Evolutionary conservation across 306 rosid genomes (phyloP).

Genomic region (Cicer pinnatifidum): DNA sequence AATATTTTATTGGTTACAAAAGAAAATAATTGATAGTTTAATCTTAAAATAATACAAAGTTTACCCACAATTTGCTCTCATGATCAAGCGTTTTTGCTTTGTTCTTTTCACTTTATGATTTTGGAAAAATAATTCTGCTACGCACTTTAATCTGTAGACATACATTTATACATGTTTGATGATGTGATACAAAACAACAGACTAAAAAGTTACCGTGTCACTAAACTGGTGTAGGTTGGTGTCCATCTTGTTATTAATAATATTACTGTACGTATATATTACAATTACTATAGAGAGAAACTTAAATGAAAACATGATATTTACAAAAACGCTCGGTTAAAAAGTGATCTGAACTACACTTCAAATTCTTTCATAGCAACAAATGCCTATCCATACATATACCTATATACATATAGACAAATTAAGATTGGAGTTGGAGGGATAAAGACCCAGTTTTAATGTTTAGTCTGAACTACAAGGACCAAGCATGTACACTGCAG

Average conservation of each 20-base stretch:
- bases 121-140: not conserved
- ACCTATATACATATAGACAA: slow-evolving; percentile 2
- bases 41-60: too few species aligned
- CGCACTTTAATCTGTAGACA: not conserved
- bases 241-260: not conserved
- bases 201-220: slow-evolving; percentile 6
- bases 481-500: not conserved
- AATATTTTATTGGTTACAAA: too few species aligned
- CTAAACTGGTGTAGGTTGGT: not conserved
- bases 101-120: too few species aligned
- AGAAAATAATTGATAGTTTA: too few species aligned
- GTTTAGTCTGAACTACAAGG: slow-evolving; percentile 20
- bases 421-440: not conserved
- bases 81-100: too few species aligned
- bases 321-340: not conserved
- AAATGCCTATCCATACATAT: slow-evolving; percentile 12
- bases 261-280: not conserved
- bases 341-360: not conserved
- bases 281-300: not conserved
- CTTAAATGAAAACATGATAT: not conserved
- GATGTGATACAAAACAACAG: slow-evolving; percentile 9
- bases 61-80: too few species aligned
- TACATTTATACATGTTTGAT: not conserved
- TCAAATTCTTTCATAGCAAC: not conserved
- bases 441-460: not conserved